Evolutionary conservation across 495 filamentous ascomycete genomes (phyloP).

Genomic region (Echria macrotheca): DNA sequence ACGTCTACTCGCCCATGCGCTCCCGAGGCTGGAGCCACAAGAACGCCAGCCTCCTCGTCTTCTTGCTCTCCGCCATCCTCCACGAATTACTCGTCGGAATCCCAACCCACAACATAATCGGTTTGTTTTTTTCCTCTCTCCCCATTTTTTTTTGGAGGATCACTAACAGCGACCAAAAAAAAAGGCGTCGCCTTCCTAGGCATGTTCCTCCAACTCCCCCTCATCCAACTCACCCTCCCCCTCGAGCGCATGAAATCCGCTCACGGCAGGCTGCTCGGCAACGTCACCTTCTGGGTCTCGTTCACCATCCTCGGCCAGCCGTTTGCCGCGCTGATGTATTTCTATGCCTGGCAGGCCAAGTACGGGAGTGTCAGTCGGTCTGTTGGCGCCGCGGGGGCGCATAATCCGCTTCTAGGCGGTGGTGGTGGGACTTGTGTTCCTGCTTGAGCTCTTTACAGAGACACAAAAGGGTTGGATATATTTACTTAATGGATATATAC

Average conservation of each 20-base stretch:
- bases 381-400: no score
- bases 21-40: conserved; percentile 68
- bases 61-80: conserved; percentile 76
- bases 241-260: conserved; percentile 72
- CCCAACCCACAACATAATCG: conserved; percentile 91
- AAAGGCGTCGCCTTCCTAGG: conserved; percentile 83
- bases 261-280: conserved; percentile 71
- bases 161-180: no score
- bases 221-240: conserved; percentile 73
- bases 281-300: conserved; percentile 90
- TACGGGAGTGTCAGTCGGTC: conserved; percentile 65
- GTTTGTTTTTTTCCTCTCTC: conserved; percentile 39
- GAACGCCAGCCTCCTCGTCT: conserved; percentile 69
- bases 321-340: conserved; percentile 82
- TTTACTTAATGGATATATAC: background rate
- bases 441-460: background rate
- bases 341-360: conserved; percentile 98
- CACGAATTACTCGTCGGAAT: conserved; percentile 93
- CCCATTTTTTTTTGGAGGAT: no score
- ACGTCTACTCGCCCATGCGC: conserved; percentile 81
- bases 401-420: background rate
- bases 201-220: conserved; percentile 87
- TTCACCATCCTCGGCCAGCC: conserved; percentile 95
- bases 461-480: background rate
- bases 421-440: no score